Base-by-base conservation (phyloP, 179 eudicot species). In the Patellifolia procumbens region DNA sequence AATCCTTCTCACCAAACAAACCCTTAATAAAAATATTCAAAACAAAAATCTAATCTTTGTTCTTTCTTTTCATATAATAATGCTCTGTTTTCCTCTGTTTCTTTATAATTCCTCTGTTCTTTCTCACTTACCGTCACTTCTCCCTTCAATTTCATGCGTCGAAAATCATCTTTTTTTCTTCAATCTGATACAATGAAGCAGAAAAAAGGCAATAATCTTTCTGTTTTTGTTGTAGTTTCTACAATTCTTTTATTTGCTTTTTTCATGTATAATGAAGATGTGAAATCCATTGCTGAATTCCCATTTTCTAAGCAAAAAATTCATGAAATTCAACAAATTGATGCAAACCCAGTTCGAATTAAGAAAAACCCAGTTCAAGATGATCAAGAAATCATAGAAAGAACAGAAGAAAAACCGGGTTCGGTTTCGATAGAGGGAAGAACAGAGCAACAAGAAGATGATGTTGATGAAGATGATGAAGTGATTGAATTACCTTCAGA, bases 181-280 rank as follows among this genome's bases (percentile, higher is more conserved):
- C 7, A 31, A 9, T 59, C 63, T 2, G 22, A 59, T n/a, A 15
- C 75, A 37, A 93, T 93, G 96, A 93, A 93, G 81, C 87, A 76
- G 51, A 73, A 80, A 75, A 82, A 81, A 55, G 31, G 69, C 56
- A 86, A 68, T 74, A 87, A 88, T 58, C 85, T 90, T 62, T 87
- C 97, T 7, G 78, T 89, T 1, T 89, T 88, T 72, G 86, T 89
- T 7, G 88, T 89, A 1, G 89, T 92, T 2, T 88, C 85, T 78
- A 88, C 97, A 2, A 73, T 89, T 0, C 80, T 94, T 69, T 85
- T 94, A 51, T 91, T 92, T 59, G 96, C 91, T 0, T 87, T 91
- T 74, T 94, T 92, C 86, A 86, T 94, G 85, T 94, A 94, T 89
- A 94, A 88, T 60, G 97, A 94, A 56, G 93, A 92, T 82, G 86